Base-by-base conservation (phyloP, 345 rosid genomes). In the Gynandropsis gynandra region DNA sequence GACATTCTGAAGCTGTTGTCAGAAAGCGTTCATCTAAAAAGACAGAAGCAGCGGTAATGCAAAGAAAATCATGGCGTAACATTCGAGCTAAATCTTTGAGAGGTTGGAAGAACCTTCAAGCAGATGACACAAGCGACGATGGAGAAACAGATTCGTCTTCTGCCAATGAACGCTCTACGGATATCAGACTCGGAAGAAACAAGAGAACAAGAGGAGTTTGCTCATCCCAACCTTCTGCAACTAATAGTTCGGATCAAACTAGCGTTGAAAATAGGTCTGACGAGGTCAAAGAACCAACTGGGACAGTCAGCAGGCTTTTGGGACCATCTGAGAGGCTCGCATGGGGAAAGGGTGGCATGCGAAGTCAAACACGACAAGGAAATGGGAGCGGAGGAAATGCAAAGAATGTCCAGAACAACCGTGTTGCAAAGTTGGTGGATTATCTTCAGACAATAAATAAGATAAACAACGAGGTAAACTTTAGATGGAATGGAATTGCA, bases 331-430 rank as follows among this genome's bases (percentile, higher is more conserved):
- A 72, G 51, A 65, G 67, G 69, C 72, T 72, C 35, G 54, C 72
- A 5, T 78, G 83, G 83, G 82, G 83, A 14, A 73, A 61, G 59
- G 71, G 71, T 34, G 80, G 83, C 42, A 57, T 71, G 13, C 73
- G 80, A 37, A 74, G 80, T 59, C 73, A 78, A 51, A 67, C 78
- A 16, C 57, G 80, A 8, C 59, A 74, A 51, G 77, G 83, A 24
- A 56, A 65, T 64, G 54, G 54, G 58, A 61, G 21, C 52, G 52
- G 69, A 27, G 62, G 72, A 43, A 71, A 66, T 50, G 79, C 71
- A 41, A 74, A 68, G 60, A 60, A 45, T 40, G 43, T 65, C 21
- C 59, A 70, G 51, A 62, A 39, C 52, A 61, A 42, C 37, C 77
- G 79, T 24, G 21, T 67, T 43, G 61, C 69, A 16, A 74, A 67